These are phyloP conservation scores for Quercus berberidifolia DNA, from an alignment of 306 rosid species.

Conservation along the genomic window DNA sequence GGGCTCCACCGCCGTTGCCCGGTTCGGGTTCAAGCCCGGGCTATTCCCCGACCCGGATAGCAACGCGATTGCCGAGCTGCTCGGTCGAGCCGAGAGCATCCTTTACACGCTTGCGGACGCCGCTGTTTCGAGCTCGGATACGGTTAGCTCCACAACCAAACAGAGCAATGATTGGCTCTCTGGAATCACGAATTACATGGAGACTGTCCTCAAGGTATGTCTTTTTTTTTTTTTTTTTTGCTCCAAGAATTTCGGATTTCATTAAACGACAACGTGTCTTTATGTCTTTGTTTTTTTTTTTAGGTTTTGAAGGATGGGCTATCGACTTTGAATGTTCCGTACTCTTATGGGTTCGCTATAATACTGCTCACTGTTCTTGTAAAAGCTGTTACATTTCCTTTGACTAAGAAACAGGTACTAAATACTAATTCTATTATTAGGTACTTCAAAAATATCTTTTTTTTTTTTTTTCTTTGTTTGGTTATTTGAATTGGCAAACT, in stretches of 20 bases:
- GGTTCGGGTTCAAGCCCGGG: conserved; percentile 56
- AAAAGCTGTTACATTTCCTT: conserved; percentile 82
- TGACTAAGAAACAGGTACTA: conserved; percentile 82
- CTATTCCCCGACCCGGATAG: conserved; percentile 55
- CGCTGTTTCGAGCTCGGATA: conserved; percentile 66
- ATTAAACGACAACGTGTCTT: not conserved
- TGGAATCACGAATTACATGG: conserved; percentile 81
- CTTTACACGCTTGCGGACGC: conserved; percentile 88
- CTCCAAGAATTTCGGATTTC: not conserved
- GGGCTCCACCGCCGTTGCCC: conserved; percentile 54
- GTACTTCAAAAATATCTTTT: not conserved
- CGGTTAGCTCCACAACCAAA: conserved; percentile 35
- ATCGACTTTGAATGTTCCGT: conserved; percentile 74
- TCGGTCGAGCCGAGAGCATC: conserved; percentile 66
- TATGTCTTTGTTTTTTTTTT: not conserved
- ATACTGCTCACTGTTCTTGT: conserved; percentile 82
- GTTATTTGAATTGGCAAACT: not conserved
- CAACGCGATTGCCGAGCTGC: conserved; percentile 41
- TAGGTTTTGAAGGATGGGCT: conserved; percentile 87
- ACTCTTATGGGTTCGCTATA: conserved; percentile 95
- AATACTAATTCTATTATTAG: not conserved
- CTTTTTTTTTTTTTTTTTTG: not conserved
- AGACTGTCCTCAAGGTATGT: conserved; percentile 66
- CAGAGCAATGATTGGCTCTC: conserved; percentile 86
- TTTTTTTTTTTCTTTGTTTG: not conserved